Evolutionary conservation across 805 yeast genomes (phyloP).

Genomic region (Candida stauntonica): DNA sequence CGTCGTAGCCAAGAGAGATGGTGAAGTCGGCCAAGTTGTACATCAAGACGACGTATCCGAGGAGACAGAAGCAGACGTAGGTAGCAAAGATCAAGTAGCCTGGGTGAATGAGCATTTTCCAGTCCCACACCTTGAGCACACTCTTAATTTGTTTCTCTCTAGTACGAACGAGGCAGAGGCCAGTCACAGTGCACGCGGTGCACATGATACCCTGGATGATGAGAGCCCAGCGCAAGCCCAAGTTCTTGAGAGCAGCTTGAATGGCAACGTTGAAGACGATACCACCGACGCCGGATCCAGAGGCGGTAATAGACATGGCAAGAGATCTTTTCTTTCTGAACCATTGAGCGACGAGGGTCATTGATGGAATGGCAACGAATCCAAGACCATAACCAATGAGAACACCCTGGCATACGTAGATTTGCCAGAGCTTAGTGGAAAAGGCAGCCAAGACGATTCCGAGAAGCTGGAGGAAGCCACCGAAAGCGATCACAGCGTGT

Average conservation of each 20-base stretch:
- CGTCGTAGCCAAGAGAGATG: conserved; percentile 51
- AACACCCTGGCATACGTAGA: conserved; percentile 65
- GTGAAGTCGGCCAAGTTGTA: conserved; percentile 60
- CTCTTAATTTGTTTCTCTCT: conserved; percentile 35
- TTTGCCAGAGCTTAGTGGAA: conserved; percentile 56
- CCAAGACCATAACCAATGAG: conserved; percentile 52
- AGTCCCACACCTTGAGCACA: conserved; percentile 38
- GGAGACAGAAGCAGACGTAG: conserved; percentile 44
- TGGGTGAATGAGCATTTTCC: conserved; percentile 32
- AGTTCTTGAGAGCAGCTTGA: conserved; percentile 30
- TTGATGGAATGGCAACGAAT: conserved; percentile 51
- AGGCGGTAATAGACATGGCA: conserved; percentile 37
- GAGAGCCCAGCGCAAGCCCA: conserved; percentile 31
- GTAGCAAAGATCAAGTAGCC: conserved; percentile 41
- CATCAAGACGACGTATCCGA: conserved; percentile 58
- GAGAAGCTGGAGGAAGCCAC: conserved; percentile 46
- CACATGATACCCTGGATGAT: conserved; percentile 35
- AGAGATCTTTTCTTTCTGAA: conserved; percentile 56
- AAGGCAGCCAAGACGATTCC: conserved; percentile 60
- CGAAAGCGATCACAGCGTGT: conserved; percentile 39
- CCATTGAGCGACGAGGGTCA: conserved; percentile 65
- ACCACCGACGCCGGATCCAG: conserved; percentile 44
- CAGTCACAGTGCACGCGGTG: conserved; percentile 31
- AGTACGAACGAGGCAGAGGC: conserved; percentile 33
- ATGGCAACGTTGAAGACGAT: conserved; percentile 36